Evolutionary conservation across 2,329 filamentous ascomycete genomes (phyloP).

Genomic region (Fusarium circinatum): DNA sequence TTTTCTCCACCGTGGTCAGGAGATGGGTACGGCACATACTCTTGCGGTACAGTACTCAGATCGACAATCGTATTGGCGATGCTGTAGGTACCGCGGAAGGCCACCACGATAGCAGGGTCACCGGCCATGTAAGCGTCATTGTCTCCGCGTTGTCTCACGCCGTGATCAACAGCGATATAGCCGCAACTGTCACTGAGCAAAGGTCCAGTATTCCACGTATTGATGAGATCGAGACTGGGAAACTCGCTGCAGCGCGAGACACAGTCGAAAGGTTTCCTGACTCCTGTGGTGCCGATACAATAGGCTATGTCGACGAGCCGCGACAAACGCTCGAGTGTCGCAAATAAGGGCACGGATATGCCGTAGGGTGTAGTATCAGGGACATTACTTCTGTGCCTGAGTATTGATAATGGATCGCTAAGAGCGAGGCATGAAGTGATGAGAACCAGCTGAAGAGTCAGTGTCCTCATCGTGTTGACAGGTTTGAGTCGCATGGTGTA

Average conservation of each 20-base stretch:
- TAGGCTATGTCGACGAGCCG: slow-evolving; percentile 94
- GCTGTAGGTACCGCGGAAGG: slow-evolving; percentile 95
- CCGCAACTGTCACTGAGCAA: slow-evolving; percentile 91
- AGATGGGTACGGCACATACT: slow-evolving; percentile 87
- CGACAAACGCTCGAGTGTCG: slow-evolving; percentile 86
- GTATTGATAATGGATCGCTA: slow-evolving; percentile 14
- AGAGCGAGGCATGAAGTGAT: slow-evolving; percentile 19
- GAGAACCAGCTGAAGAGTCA: slow-evolving; percentile 35
- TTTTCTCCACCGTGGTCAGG: slow-evolving; percentile 55
- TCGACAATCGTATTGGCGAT: slow-evolving; percentile 92
- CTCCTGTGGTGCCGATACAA: slow-evolving; percentile 87
- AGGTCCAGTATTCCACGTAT: slow-evolving; percentile 90
- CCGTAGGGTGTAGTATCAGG: slow-evolving; percentile 51
- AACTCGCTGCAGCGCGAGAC: slow-evolving; percentile 88
- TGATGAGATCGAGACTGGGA: slow-evolving; percentile 78
- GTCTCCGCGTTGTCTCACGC: slow-evolving; percentile 33
- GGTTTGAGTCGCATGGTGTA: slow-evolving; percentile 19
- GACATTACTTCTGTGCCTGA: slow-evolving; percentile 2
- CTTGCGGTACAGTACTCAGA: slow-evolving; percentile 87
- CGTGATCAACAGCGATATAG: slow-evolving; percentile 89
- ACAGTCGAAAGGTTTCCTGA: slow-evolving; percentile 85
- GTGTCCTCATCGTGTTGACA: slow-evolving; percentile 2
- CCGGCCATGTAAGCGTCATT: slow-evolving; percentile 9
- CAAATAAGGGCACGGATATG: slow-evolving; percentile 67
- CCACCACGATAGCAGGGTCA: slow-evolving; percentile 74